A percentile compares a stretch with the other conserved stretches of the same genome.
phyloP scores from a whole-genome alignment of 345 rosid genomes.

The Syzygium grande region DNA sequence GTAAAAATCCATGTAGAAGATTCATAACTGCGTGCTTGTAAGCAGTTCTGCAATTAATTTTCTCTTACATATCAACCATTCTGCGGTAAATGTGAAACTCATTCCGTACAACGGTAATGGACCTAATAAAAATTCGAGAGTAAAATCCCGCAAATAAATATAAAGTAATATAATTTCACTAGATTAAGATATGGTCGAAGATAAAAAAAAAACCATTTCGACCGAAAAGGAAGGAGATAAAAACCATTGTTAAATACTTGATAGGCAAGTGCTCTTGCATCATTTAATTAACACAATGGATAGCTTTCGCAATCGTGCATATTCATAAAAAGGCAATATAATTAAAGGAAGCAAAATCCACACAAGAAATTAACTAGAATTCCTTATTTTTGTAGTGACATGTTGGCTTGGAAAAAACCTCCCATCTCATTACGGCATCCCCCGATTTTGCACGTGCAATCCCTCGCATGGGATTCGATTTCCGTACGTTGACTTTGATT shows the following conservation, averaged over 20 bases:
- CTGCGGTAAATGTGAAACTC: neutral
- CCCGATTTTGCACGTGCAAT: neutral
- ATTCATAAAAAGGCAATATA: neutral
- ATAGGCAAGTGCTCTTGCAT: neutral
- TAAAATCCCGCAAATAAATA: neutral
- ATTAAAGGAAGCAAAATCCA: neutral
- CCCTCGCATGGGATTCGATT: neutral
- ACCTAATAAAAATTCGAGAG: neutral
- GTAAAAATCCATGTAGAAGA: rapidly evolving
- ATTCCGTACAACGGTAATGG: neutral
- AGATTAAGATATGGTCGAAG: neutral
- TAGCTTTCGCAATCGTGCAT: neutral
- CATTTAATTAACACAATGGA: neutral
- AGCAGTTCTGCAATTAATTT: neutral
- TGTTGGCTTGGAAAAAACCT: neutral
- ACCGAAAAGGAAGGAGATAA: neutral
- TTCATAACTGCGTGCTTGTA: rapidly evolving
- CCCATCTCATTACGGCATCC: neutral
- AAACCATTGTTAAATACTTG: neutral
- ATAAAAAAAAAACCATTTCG: neutral
- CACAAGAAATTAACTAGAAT: neutral
- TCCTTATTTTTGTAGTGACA: neutral
- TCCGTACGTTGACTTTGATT: neutral
- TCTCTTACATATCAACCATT: neutral
- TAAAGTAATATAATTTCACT: neutral